Percentiles rank a stretch among this genome's conserved stretches.
Evolutionary conservation across 2,329 filamentous ascomycete genomes (phyloP).

Genomic region (Stemphylium lycopersici): DNA sequence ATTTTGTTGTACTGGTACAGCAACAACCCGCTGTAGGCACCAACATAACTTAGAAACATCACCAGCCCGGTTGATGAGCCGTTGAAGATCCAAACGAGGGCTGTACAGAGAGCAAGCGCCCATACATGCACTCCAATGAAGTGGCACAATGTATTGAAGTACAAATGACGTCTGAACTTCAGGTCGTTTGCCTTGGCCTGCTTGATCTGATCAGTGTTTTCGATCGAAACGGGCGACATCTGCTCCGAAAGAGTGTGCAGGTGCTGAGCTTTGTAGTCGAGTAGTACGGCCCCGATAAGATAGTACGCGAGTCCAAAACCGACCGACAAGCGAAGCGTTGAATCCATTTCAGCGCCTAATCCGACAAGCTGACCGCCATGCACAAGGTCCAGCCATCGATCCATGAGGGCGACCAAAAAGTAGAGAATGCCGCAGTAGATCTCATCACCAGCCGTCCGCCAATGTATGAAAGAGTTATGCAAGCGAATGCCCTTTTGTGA

Average conservation of each 20-base stretch:
- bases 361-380: conserved; percentile 53
- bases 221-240: conserved; percentile 50
- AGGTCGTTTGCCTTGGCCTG: conserved; percentile 54
- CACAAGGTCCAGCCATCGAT: conserved; percentile 61
- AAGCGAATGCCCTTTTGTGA: conserved; percentile 61
- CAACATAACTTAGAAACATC: conserved; percentile 59
- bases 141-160: conserved; percentile 58
- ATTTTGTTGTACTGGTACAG: conserved; percentile 59
- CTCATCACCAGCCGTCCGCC: conserved; percentile 63
- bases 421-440: conserved; percentile 61
- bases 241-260: conserved; percentile 55
- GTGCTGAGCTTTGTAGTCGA: conserved; percentile 62
- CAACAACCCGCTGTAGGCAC: conserved; percentile 59
- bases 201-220: conserved; percentile 51
- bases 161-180: conserved; percentile 55
- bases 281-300: conserved; percentile 61
- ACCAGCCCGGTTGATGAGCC: conserved; percentile 50
- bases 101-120: conserved; percentile 58
- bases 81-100: conserved; percentile 61
- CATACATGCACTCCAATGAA: conserved; percentile 61
- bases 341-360: conserved; percentile 30
- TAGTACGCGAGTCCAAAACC: conserved; percentile 65
- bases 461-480: conserved; percentile 64
- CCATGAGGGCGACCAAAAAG: conserved; percentile 61
- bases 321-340: conserved; percentile 54